phyloP scores from a whole-genome alignment of 768 basidiomycete genomes.

The Russula sp. region DNA sequence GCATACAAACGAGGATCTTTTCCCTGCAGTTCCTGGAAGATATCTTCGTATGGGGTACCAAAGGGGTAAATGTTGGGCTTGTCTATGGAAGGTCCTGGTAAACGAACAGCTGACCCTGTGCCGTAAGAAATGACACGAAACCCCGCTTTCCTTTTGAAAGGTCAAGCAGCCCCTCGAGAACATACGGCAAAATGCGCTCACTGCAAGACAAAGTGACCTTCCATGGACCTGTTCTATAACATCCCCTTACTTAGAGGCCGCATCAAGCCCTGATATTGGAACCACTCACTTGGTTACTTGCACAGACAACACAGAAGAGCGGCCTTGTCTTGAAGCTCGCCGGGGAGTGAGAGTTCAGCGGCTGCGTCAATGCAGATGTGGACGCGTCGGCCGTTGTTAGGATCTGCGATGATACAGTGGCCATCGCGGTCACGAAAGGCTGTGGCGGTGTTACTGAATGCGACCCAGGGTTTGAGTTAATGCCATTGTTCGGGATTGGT shows the following conservation, averaged over 20 bases:
- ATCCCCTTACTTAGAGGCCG: neutral
- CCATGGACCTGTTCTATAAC: constrained; percentile 94
- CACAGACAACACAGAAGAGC: constrained; percentile 96
- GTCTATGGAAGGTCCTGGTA: constrained; percentile 95
- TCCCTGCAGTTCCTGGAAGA: constrained; percentile 81
- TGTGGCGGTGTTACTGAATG: constrained; percentile 31
- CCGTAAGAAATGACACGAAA: constrained; percentile 91
- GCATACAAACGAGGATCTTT: constrained; percentile 85
- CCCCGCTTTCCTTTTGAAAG: constrained; percentile 70
- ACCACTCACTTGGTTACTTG: constrained; percentile 87
- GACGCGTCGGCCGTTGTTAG: constrained; percentile 13
- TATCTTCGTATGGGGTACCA: constrained; percentile 94
- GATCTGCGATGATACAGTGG: constrained; percentile 23
- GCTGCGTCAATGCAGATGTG: constrained; percentile 4
- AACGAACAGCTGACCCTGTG: constrained; percentile 93
- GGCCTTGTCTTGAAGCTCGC: constrained; percentile 63
- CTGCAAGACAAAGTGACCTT: constrained; percentile 89
- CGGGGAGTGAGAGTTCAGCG: neutral
- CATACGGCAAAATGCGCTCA: constrained; percentile 44
- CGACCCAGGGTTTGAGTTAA: constrained; percentile 18
- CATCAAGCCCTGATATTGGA: neutral
- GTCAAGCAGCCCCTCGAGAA: neutral
- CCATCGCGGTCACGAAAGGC: constrained; percentile 30
- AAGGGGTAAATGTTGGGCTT: constrained; percentile 97
- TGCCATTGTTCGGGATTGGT: constrained; percentile 17